phyloP scores from a whole-genome alignment of 2,329 filamentous ascomycete species.

The Magnaporthiopsis rhizophila region DNA sequence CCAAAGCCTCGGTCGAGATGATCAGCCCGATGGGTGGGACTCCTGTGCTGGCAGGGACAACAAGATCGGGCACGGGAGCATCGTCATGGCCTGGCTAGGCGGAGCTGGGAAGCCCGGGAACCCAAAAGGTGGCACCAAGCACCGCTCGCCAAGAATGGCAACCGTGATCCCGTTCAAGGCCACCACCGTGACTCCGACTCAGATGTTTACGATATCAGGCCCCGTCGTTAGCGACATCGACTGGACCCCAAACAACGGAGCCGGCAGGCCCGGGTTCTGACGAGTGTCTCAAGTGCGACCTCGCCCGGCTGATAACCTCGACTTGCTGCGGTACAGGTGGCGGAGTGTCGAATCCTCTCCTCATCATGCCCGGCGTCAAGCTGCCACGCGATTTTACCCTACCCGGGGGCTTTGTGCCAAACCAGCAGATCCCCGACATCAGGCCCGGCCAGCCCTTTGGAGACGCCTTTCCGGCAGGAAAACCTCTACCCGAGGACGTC shows the following conservation, averaged over 20 bases:
- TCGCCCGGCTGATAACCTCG: not conserved
- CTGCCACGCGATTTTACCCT: not conserved
- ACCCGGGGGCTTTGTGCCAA: not conserved
- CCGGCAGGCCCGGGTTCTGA: not conserved
- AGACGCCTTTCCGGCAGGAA: not conserved
- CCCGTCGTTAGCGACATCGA: not conserved
- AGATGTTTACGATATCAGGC: not conserved
- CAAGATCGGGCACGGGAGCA: not conserved
- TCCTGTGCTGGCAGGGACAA: not conserved
- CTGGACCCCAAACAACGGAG: not conserved
- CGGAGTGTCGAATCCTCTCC: not conserved
- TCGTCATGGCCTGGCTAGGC: slow-evolving; percentile 1
- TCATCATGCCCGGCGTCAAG: not conserved
- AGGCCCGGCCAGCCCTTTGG: not conserved
- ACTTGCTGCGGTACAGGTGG: not conserved
- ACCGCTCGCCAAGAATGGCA: not conserved
- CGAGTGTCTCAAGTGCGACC: not conserved
- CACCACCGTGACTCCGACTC: not conserved
- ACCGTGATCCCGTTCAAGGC: slow-evolving; percentile 3
- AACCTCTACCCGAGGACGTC: not conserved
- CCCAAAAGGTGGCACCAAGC: not conserved
- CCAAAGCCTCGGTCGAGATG: slow-evolving; percentile 9
- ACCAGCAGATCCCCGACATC: not conserved
- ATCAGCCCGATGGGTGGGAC: not conserved
- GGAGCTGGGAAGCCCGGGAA: not conserved